These are phyloP conservation scores for Arthroderma sp. DNA, from an alignment of 2,329 filamentous ascomycete genomes.

Conservation along the genomic window DNA sequence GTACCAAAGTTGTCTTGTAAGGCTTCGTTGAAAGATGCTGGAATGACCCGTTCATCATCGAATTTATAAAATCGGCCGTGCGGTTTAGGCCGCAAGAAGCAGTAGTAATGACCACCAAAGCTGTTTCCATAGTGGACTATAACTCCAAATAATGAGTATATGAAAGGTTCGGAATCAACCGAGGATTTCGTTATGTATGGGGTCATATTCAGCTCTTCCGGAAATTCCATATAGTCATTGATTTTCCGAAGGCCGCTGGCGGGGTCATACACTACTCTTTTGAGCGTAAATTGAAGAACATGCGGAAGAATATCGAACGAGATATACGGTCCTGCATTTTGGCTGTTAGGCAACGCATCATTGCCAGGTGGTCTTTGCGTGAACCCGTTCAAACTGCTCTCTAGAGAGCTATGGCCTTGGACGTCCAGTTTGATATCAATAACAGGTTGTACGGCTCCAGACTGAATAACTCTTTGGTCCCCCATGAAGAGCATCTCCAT, in stretches of 20 bases:
- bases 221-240: constrained; percentile 37
- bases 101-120: constrained; percentile 96
- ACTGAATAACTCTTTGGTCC: constrained; percentile 97
- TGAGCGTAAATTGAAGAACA: constrained; percentile 12
- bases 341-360: constrained; percentile 73
- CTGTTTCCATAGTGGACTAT: constrained; percentile 93
- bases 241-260: constrained; percentile 98
- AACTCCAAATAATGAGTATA: constrained; percentile 87
- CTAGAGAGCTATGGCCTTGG: constrained; percentile 77
- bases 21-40: constrained; percentile 78
- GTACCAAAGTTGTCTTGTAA: constrained; percentile 95
- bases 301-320: constrained; percentile 55
- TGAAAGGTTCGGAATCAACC: constrained; percentile 76
- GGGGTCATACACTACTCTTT: constrained; percentile 95
- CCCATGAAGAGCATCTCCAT: constrained; percentile 86
- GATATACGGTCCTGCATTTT: constrained; percentile 94
- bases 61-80: constrained; percentile 94
- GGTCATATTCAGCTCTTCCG: constrained; percentile 46
- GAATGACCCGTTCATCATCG: constrained; percentile 91
- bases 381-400: constrained; percentile 93
- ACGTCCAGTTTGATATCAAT: constrained; percentile 86
- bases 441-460: constrained; percentile 96
- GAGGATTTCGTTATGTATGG: constrained; percentile 78
- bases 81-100: constrained; percentile 85
- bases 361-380: constrained; percentile 91